phyloP scores from a whole-genome alignment of 2,329 filamentous ascomycete genomes.

The Aspergillus luchuensis region DNA sequence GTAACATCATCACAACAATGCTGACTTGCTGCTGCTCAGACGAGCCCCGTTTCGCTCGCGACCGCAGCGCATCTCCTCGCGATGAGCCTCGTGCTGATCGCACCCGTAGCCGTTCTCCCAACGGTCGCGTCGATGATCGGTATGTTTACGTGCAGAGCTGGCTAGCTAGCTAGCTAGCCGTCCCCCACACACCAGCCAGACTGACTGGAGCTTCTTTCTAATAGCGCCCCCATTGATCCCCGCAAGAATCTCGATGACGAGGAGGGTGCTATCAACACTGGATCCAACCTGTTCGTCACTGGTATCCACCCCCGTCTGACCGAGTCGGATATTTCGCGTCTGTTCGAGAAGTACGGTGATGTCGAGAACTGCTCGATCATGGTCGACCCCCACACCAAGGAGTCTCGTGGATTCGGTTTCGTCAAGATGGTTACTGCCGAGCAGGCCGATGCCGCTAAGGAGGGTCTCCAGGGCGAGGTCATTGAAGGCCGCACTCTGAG shows the following conservation, averaged over 20 bases:
- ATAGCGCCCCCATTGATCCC: conserved; percentile 46
- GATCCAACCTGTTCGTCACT: conserved; percentile 98
- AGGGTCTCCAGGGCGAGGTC: conserved; percentile 90
- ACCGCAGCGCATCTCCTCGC: conserved; percentile 67
- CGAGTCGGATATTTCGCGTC: conserved; percentile 86
- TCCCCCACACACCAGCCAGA: neutral
- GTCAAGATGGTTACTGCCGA: conserved; percentile 98
- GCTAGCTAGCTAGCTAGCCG: neutral
- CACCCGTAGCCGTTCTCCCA: conserved; percentile 66
- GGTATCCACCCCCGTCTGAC: conserved; percentile 92
- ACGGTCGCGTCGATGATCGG: conserved; percentile 58
- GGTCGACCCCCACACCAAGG: conserved; percentile 96
- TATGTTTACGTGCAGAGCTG: conserved; percentile 32
- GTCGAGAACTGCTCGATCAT: conserved; percentile 99
- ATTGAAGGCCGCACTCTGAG: conserved; percentile 94
- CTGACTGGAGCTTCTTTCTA: conserved; percentile 17
- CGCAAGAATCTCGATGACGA: conserved; percentile 59
- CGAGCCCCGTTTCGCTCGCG: conserved; percentile 66
- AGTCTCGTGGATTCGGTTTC: conserved; percentile 98
- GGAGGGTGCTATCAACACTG: conserved; percentile 82
- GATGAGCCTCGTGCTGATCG: conserved; percentile 57
- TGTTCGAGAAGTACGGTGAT: conserved; percentile 98
- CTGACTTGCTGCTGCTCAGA: conserved; percentile 40
- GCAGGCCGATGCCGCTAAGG: conserved; percentile 94
- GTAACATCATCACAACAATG: conserved; percentile 13